phyloP scores from a whole-genome alignment of 495 filamentous ascomycete species.

The Filosporella fistucella region DNA sequence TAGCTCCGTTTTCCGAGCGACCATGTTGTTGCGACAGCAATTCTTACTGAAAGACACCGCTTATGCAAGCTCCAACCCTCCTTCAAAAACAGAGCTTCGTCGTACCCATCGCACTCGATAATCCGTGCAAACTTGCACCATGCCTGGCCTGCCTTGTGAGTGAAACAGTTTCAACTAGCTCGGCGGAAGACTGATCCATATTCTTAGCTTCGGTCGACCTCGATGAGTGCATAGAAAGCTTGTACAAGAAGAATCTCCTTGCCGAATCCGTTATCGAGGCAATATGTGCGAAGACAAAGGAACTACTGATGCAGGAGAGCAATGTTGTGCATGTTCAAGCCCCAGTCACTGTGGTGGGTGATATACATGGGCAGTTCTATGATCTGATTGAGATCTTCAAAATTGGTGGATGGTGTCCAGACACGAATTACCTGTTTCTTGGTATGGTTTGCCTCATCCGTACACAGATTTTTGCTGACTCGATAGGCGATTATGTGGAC shows the following conservation, averaged over 20 bases:
- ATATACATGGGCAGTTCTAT: constrained; percentile 98
- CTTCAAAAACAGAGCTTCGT: constrained; percentile 12
- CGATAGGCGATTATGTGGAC: constrained; percentile 89
- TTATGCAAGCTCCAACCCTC: constrained; percentile 12
- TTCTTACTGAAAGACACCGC: constrained; percentile 12
- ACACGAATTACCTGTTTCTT: constrained; percentile 97
- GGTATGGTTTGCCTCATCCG: constrained; percentile 50
- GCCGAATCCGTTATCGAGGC: constrained; percentile 98
- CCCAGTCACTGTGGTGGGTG: constrained; percentile 96
- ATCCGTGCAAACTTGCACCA: constrained; percentile 36
- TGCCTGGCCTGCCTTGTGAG: constrained; percentile 88
- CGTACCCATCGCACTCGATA: constrained; percentile 1
- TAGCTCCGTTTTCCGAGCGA: constrained; percentile 15
- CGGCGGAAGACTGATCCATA: not conserved
- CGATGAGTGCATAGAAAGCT: constrained; percentile 92
- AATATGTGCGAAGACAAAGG: constrained; percentile 98
- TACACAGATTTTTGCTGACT: not conserved
- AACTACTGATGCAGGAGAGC: constrained; percentile 98
- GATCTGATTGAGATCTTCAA: constrained; percentile 99
- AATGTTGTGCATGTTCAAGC: constrained; percentile 97
- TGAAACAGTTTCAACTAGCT: constrained; percentile 19
- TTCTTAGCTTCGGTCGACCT: constrained; percentile 85
- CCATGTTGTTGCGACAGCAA: constrained; percentile 22
- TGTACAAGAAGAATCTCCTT: constrained; percentile 93
- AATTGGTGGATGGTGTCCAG: constrained; percentile 92